Conservation (phyloP, 768 basidiomycete species). For the Lactarius psammicola region DNA sequence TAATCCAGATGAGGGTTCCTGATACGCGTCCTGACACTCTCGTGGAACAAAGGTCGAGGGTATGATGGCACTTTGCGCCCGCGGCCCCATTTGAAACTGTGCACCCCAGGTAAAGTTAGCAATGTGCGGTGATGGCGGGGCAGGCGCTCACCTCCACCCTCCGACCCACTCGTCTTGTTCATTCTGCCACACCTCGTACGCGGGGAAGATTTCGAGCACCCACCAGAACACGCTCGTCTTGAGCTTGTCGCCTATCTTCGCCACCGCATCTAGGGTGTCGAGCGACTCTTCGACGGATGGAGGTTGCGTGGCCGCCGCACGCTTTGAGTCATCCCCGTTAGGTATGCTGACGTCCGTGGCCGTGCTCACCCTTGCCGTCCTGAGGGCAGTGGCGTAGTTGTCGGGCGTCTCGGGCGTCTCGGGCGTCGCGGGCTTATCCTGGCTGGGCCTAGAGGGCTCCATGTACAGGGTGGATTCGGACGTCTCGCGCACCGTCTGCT, state of each 20-base stretch:
- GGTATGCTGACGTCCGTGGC: neutral
- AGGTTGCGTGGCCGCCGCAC: neutral
- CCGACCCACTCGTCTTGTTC: constrained; percentile 51
- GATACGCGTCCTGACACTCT: constrained; percentile 61
- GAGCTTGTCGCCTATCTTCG: constrained; percentile 56
- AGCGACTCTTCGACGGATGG: neutral
- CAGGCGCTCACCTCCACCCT: constrained; percentile 49
- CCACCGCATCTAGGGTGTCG: constrained; percentile 36
- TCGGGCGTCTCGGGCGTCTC: neutral
- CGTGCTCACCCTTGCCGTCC: too few species aligned
- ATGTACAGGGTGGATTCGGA: neutral
- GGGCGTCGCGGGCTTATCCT: too few species aligned
- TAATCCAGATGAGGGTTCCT: constrained; percentile 48
- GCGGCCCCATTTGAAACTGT: constrained; percentile 55
- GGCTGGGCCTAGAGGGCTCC: too few species aligned
- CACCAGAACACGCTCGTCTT: constrained; percentile 53
- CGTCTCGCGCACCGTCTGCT: neutral
- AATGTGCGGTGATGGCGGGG: neutral
- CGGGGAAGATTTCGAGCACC: constrained; percentile 65
- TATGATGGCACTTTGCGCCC: constrained; percentile 47
- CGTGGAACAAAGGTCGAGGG: constrained; percentile 57
- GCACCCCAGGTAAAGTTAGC: neutral
- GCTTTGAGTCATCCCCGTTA: neutral
- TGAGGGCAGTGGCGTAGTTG: too few species aligned
- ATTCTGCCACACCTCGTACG: constrained; percentile 56